Evolutionary conservation across 2,329 filamentous ascomycete species (phyloP).

Genomic region (Thermomyces lanuginosus): DNA sequence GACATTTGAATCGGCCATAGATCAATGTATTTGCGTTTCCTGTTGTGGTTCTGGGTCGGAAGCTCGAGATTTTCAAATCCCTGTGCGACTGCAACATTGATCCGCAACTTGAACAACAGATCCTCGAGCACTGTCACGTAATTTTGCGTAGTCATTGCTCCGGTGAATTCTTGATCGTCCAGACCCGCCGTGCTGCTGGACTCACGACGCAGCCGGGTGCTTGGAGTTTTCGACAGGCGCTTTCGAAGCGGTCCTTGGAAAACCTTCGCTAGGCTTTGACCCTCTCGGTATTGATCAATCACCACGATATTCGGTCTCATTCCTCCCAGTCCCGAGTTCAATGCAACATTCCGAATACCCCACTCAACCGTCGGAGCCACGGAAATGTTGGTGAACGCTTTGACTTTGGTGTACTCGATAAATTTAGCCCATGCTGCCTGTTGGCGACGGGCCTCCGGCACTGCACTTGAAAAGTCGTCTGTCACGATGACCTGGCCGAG

Average conservation of each 20-base stretch:
- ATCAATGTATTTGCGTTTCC: conserved; percentile 64
- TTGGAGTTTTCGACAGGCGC: conserved; percentile 11
- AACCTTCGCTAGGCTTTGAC: conserved; percentile 41
- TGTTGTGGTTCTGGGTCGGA: conserved; percentile 41
- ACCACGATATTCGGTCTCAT: conserved; percentile 84
- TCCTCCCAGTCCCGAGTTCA: conserved; percentile 66
- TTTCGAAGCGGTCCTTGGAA: conserved; percentile 29
- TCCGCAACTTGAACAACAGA: conserved; percentile 55
- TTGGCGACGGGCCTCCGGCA: conserved; percentile 65
- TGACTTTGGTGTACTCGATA: conserved; percentile 72
- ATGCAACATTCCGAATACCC: conserved; percentile 67
- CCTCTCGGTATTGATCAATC: conserved; percentile 54
- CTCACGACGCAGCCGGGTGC: conserved; percentile 8
- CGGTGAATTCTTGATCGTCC: conserved; percentile 33
- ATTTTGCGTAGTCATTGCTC: conserved; percentile 53
- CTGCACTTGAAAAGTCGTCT: conserved; percentile 59
- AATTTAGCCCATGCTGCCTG: conserved; percentile 73
- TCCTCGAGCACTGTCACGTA: conserved; percentile 78
- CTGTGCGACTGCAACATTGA: conserved; percentile 72
- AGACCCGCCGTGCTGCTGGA: no score
- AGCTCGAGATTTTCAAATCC: conserved; percentile 64
- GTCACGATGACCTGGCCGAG: conserved; percentile 79
- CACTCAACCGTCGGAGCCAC: conserved; percentile 71
- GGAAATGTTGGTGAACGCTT: conserved; percentile 75
- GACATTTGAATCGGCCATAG: conserved; percentile 92